A percentile compares a stretch with the other conserved stretches of the same genome.
These are phyloP conservation scores for Psilocybe mexicana DNA, from an alignment of 1,284 basidiomycete species.

Conservation along the genomic window DNA sequence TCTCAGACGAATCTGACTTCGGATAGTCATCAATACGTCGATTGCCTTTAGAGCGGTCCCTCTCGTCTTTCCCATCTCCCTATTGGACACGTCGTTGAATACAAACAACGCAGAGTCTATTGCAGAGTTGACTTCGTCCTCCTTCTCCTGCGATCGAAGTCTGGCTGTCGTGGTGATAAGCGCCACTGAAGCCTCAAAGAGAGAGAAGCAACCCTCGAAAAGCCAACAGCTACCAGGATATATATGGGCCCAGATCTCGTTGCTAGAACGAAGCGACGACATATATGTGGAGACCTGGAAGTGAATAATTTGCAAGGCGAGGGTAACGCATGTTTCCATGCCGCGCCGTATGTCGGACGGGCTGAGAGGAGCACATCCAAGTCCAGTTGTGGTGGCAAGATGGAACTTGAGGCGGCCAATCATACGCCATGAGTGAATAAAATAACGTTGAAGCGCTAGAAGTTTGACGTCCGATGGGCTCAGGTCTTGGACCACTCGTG, in stretches of 20 bases:
- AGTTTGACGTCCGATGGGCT: slow-evolving; percentile 28
- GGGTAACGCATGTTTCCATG: slow-evolving; percentile 29
- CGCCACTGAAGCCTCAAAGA: slow-evolving; percentile 42
- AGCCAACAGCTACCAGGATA: slow-evolving; percentile 36
- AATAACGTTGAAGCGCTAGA: slow-evolving; percentile 36
- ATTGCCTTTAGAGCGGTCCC: slow-evolving; percentile 35
- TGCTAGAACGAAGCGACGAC: slow-evolving; percentile 10
- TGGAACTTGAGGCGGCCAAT: slow-evolving; percentile 39
- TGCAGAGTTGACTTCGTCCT: slow-evolving; percentile 29
- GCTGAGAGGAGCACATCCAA: slow-evolving; percentile 22
- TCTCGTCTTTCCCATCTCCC: slow-evolving; percentile 32
- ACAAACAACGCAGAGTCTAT: slow-evolving; percentile 33
- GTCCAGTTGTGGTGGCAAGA: slow-evolving; percentile 35
- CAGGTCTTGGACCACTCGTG: slow-evolving; percentile 25
- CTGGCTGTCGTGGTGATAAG: slow-evolving; percentile 36
- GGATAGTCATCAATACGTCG: slow-evolving; percentile 33
- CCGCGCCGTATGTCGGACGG: slow-evolving; percentile 25
- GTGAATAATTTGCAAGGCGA: slow-evolving; percentile 36
- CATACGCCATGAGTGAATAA: slow-evolving; percentile 42
- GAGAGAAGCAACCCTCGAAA: slow-evolving; percentile 40
- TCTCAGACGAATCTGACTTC: slow-evolving; percentile 28
- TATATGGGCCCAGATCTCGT: slow-evolving; percentile 13
- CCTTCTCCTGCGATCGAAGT: slow-evolving; percentile 31
- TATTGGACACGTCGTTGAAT: slow-evolving; percentile 28
- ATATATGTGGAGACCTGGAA: slow-evolving; percentile 29